A percentile compares a stretch with the other conserved stretches of the same genome.
Evolutionary conservation across 116 monocot species (phyloP).

Genomic region (Trichopus zeylanicus): DNA sequence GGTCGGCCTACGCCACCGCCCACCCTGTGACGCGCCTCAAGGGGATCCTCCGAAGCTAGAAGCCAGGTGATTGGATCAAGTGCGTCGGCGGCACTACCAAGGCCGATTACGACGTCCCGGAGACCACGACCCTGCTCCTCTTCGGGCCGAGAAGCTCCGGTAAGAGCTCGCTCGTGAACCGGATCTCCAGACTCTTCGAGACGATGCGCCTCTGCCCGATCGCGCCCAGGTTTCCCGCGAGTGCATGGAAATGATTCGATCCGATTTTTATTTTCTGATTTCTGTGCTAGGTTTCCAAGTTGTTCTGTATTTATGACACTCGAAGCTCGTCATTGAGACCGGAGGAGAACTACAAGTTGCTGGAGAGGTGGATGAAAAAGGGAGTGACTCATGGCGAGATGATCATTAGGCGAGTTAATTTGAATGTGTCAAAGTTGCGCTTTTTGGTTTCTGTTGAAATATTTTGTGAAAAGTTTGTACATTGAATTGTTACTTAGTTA

Average conservation of each 20-base stretch:
- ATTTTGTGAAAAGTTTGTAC: too few relatives aligned
- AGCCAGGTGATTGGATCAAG: constrained; percentile 50
- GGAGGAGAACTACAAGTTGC: constrained; percentile 32
- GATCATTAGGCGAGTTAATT: constrained; percentile 27
- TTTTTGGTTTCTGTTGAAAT: background rate
- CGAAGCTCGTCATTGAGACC: constrained; percentile 21
- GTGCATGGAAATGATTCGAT: background rate
- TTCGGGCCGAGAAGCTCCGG: constrained; percentile 56
- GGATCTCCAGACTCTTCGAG: constrained; percentile 46
- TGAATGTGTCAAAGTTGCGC: background rate
- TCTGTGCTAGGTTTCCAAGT: constrained; percentile 21
- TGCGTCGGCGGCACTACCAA: constrained; percentile 9
- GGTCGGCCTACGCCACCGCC: background rate
- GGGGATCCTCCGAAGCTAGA: constrained; percentile 35
- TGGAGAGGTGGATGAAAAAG: constrained; percentile 46
- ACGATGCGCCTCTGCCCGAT: constrained; percentile 21
- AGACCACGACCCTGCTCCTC: constrained; percentile 41
- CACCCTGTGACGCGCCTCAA: constrained; percentile 10
- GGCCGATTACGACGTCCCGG: constrained; percentile 34
- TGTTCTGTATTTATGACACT: constrained; percentile 56
- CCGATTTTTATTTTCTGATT: background rate
- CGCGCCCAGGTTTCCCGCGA: constrained; percentile 44
- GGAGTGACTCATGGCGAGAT: constrained; percentile 48
- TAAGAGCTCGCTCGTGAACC: constrained; percentile 56
- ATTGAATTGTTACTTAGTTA: too few relatives aligned